Conservation (phyloP, 148 eudicot species). For the Suaeda aralocaspica region DNA sequence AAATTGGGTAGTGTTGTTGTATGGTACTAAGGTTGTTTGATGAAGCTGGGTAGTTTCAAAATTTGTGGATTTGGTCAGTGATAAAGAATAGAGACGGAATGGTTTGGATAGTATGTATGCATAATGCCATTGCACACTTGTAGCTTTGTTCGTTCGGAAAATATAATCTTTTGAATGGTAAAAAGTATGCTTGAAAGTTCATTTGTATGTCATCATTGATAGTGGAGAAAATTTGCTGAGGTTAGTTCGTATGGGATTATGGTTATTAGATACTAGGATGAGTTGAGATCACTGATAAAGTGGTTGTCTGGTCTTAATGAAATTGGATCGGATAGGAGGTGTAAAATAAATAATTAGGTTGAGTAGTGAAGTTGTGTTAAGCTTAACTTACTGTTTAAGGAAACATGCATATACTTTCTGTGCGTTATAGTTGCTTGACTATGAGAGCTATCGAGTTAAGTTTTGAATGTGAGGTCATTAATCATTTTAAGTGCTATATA, state of each 20-base stretch:
- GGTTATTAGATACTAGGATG: too few species aligned
- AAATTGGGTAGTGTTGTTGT: not conserved
- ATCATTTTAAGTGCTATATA: slow-evolving; percentile 2
- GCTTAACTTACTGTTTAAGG: not conserved
- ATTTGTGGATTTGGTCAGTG: not conserved
- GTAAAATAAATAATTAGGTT: not conserved
- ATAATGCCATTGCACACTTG: not conserved
- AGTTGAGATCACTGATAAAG: not conserved
- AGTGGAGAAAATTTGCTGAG: not conserved
- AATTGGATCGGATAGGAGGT: not conserved
- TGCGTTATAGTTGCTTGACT: not conserved
- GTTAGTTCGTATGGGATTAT: not conserved
- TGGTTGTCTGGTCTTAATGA: not conserved
- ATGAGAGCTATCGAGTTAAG: not conserved
- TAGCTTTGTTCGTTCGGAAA: not conserved
- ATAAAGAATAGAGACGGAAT: not conserved
- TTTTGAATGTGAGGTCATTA: not conserved
- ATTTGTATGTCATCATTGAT: not conserved
- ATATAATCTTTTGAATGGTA: not conserved
- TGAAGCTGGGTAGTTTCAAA: not conserved
- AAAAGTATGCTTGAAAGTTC: not conserved
- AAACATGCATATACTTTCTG: not conserved
- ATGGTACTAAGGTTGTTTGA: not conserved
- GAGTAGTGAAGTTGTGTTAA: too few species aligned
- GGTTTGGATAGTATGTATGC: not conserved